phyloP scores from a whole-genome alignment of 2,329 filamentous ascomycete genomes.

The Beauveria medogensis region DNA sequence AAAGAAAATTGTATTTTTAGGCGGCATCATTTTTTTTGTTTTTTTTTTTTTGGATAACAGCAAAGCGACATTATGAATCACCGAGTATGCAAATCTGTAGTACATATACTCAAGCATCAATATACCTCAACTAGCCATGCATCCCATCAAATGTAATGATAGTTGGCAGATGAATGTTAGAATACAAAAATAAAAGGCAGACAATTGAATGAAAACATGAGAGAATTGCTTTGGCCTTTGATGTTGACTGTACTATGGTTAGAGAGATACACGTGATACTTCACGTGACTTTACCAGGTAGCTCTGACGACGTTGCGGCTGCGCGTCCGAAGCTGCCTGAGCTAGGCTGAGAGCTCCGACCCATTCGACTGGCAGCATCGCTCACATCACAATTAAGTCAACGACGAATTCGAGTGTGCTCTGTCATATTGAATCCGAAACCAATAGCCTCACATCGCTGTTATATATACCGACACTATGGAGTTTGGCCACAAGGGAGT shows the following conservation, averaged over 20 bases:
- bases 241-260: not conserved
- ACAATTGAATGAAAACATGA: not conserved
- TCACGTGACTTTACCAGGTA: constrained; percentile 9
- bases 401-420: not conserved
- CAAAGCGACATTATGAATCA: not conserved
- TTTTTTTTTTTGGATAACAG: not conserved
- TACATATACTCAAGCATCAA: not conserved
- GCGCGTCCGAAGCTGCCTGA: constrained; percentile 14
- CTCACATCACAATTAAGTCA: constrained; percentile 4
- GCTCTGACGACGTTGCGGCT: constrained; percentile 11
- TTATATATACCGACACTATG: constrained; percentile 33
- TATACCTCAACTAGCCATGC: not conserved
- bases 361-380: not conserved
- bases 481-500: constrained; percentile 56
- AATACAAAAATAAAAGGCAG: not conserved
- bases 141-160: not conserved
- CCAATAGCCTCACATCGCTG: not conserved
- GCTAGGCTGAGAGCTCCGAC: constrained; percentile 11
- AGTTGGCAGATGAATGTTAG: too few species aligned
- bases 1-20: not conserved
- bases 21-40: not conserved
- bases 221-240: not conserved
- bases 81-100: not conserved
- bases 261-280: not conserved
- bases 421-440: not conserved